These are phyloP conservation scores for Podila verticillata DNA, from an alignment of 192 early-diverging fungal genomes.

Conservation along the genomic window DNA sequence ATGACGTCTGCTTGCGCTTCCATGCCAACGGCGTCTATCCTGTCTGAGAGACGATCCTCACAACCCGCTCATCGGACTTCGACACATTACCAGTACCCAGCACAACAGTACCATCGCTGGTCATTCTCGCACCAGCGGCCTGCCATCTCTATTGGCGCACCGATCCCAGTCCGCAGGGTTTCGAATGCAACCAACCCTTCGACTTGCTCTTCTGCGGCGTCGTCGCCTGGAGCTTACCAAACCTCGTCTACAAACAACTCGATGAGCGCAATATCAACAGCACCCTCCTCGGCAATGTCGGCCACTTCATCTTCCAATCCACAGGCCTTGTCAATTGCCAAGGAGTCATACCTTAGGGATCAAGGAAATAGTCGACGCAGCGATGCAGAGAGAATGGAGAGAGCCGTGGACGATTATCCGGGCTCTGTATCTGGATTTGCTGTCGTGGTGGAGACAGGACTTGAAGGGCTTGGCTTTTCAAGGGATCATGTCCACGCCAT, in stretches of 20 bases:
- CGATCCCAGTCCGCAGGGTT: constrained; percentile 5
- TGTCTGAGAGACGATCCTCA: background rate
- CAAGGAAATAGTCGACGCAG: too few species aligned
- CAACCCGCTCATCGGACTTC: background rate
- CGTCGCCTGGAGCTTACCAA: constrained; percentile 26
- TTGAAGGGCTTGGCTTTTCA: constrained; percentile 2
- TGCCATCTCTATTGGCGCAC: constrained; percentile 17
- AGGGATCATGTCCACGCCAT: background rate
- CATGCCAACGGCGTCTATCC: constrained; percentile 2
- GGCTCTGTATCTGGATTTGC: too few species aligned
- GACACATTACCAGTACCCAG: background rate
- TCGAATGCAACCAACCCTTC: constrained; percentile 19
- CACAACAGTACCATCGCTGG: background rate
- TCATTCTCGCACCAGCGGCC: constrained; percentile 9
- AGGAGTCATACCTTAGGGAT: too few species aligned
- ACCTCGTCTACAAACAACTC: constrained; percentile 6
- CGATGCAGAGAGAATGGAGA: too few species aligned
- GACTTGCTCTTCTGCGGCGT: constrained; percentile 14
- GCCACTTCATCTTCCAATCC: background rate
- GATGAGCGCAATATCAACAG: background rate
- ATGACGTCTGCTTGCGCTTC: background rate
- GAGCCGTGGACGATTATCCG: too few species aligned
- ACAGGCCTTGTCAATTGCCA: too few species aligned
- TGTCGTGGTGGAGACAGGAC: background rate
- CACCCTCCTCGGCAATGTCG: background rate